These are phyloP conservation scores for Mortierella hygrophila DNA, from an alignment of 192 early-diverging fungal genomes.

Conservation along the genomic window DNA sequence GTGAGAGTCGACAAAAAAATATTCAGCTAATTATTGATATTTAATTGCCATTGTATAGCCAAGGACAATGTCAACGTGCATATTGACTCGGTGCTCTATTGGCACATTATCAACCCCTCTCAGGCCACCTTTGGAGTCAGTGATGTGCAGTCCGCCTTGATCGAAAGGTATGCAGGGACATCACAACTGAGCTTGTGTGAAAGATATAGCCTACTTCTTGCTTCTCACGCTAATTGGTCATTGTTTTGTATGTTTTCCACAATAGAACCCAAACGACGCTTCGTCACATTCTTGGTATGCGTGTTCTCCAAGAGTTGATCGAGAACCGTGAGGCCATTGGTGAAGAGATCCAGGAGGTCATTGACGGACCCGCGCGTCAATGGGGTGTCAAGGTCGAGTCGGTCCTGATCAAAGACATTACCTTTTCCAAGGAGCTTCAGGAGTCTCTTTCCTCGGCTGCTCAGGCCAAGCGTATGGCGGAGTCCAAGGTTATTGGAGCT, in stretches of 20 bases:
- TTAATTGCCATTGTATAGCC: constrained; percentile 17
- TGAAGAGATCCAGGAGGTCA: constrained; percentile 85
- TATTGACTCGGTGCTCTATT: constrained; percentile 92
- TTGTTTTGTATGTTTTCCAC: not conserved
- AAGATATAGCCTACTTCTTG: not conserved
- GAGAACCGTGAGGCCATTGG: constrained; percentile 91
- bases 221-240: not conserved
- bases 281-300: constrained; percentile 82
- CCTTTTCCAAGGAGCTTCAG: constrained; percentile 79
- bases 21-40: not conserved
- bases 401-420: constrained; percentile 89
- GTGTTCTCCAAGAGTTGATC: constrained; percentile 86
- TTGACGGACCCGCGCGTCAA: constrained; percentile 76
- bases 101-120: constrained; percentile 86
- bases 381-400: constrained; percentile 87
- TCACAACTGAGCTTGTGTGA: no score
- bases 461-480: constrained; percentile 87
- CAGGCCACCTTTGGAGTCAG: constrained; percentile 83
- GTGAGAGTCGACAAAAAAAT: constrained; percentile 55
- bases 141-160: constrained; percentile 80
- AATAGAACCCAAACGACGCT: constrained; percentile 85
- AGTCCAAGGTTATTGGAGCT: constrained; percentile 91
- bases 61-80: constrained; percentile 91
- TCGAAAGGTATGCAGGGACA: constrained; percentile 71
- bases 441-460: constrained; percentile 87